Evolutionary conservation across 169 alveolate species (phyloP).

Genomic region (Neospora caninum): DNA sequence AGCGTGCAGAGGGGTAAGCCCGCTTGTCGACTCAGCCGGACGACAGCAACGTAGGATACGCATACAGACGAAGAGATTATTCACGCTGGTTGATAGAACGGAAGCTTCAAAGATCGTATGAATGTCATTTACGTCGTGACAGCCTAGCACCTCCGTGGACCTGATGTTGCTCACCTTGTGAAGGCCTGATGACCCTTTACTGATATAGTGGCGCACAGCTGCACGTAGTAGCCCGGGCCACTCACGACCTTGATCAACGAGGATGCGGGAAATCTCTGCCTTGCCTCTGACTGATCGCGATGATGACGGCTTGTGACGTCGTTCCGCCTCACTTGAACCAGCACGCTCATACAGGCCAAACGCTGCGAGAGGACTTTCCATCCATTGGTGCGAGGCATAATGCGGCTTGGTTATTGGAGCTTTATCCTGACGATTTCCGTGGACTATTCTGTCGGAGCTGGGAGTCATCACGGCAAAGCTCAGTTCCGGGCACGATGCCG

Average conservation of each 20-base stretch:
- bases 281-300: background rate
- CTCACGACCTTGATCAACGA: background rate
- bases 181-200: slow-evolving; percentile 7
- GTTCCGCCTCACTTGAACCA: background rate
- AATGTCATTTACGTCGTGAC: no score
- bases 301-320: background rate
- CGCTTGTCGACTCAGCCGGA: no score
- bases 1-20: no score
- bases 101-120: no score
- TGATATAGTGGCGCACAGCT: background rate
- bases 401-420: background rate
- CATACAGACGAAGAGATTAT: no score
- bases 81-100: no score
- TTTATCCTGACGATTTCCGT: background rate
- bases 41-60: no score
- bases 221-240: background rate
- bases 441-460: background rate
- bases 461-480: background rate
- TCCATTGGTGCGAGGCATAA: background rate
- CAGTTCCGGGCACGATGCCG: background rate
- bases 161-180: background rate
- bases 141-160: no score
- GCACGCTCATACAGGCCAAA: background rate
- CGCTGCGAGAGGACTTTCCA: background rate
- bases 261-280: background rate